Conservation (phyloP, 352 stramenopile species). For the Globisporangium splendens region DNA sequence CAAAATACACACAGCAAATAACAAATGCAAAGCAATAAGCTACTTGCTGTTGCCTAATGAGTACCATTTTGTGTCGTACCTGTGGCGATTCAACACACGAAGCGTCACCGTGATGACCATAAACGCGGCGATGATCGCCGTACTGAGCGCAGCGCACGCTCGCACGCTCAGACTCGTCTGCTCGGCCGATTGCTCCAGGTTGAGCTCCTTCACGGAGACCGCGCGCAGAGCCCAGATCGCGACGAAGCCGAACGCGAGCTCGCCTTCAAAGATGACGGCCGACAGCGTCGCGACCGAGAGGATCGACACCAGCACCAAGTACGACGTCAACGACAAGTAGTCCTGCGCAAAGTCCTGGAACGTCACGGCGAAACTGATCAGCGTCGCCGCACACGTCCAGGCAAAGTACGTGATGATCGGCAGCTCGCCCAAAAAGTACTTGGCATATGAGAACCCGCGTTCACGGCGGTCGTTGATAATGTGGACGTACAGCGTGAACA, state of each 20-base stretch:
- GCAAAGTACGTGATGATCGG: slow-evolving; percentile 68
- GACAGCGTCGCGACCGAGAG: slow-evolving; percentile 54
- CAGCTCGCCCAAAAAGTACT: slow-evolving; percentile 58
- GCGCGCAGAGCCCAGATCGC: slow-evolving; percentile 62
- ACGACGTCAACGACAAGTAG: slow-evolving; percentile 52
- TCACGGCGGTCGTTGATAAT: slow-evolving; percentile 42
- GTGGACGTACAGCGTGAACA: slow-evolving; percentile 54
- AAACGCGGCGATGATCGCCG: slow-evolving; percentile 54
- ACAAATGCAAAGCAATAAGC: background rate
- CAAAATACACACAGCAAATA: background rate
- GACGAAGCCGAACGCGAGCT: slow-evolving; percentile 59
- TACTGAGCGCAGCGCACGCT: slow-evolving; percentile 52
- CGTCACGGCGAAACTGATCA: slow-evolving; percentile 68
- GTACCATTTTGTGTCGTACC: slow-evolving; percentile 15
- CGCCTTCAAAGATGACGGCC: slow-evolving; percentile 48
- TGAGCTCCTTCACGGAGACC: slow-evolving; percentile 48
- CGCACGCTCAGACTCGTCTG: slow-evolving; percentile 60
- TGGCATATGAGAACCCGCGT: slow-evolving; percentile 37
- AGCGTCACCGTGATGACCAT: slow-evolving; percentile 44
- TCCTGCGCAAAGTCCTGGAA: slow-evolving; percentile 41
- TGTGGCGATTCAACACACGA: slow-evolving; percentile 29
- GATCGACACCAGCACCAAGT: slow-evolving; percentile 53
- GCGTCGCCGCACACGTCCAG: slow-evolving; percentile 63
- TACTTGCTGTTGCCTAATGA: background rate
- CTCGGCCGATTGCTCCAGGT: slow-evolving; percentile 35